Evolutionary conservation across 352 stramenopile species (phyloP), one percentile per base, ranked within the genome.

Genomic region (Phytopythium cucurbitacearum): DNA sequence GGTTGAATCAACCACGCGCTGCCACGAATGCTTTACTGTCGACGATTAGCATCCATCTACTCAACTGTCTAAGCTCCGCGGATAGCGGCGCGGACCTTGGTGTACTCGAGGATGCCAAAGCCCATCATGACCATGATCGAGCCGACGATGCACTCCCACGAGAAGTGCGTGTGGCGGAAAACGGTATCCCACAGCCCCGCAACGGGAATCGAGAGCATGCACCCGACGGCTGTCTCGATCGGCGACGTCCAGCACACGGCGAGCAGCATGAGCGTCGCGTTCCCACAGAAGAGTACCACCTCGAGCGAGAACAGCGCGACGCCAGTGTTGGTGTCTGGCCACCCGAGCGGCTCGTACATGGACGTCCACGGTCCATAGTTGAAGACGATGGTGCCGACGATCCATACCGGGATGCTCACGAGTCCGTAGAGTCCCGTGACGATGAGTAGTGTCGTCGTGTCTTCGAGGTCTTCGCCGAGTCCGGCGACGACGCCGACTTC

Each of bases 71-170:
- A 28, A 28, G 21, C 21, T 28, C 21, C 21, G 21, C 37, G 9
- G 34, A 13, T 32, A 7, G 48, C 35, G 38, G 4, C 9, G 36
- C 38, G 48, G 48, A 45, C 35, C 6, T 45, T 53, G 37, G 35
- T 36, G n/a, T 46, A 65, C 48, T 81, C 71, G n/a, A 81, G 62
- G n/a, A 81, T 64, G 2, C 21, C 60, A 46, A 76, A 76, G 40
- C 67, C 67, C n/a, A 43, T 44, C 56, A 76, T 70, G 11, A 76
- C 67, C 40, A 71, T 48, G 21, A 52, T 36, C 13, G 67, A 66
- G 7, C 67, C 67, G 16, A 59, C 42, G 15, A 76, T 58, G 37
- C 67, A 72, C 51, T 69, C 59, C 51, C 36, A 53, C 2, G 63
- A 67, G 39, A 76, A 72, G 4, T 52, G 40, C 4, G 59, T 66